phyloP scores from a whole-genome alignment of 192 early-diverging fungal genomes.

The Backusella sp. region DNA sequence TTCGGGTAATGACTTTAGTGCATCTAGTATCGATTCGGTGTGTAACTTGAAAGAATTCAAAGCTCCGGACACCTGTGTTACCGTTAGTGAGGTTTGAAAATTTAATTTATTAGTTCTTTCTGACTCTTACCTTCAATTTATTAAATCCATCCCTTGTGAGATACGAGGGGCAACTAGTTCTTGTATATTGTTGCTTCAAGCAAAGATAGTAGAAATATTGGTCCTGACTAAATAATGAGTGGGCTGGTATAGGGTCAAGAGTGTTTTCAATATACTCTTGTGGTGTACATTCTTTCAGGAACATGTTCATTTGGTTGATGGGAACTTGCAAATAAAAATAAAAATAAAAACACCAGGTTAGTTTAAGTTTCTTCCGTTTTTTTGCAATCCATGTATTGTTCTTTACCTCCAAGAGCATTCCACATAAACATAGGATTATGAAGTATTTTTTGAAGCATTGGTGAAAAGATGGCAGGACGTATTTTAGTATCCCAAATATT shows the following conservation, averaged over 20 bases:
- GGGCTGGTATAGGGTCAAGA: constrained; percentile 69
- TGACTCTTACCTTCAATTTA: constrained; percentile 40
- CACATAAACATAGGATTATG: constrained; percentile 83
- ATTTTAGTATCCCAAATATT: constrained; percentile 65
- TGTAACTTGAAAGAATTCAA: constrained; percentile 73
- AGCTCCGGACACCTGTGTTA: constrained; percentile 17
- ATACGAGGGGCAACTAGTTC: constrained; percentile 69
- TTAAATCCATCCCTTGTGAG: constrained; percentile 70
- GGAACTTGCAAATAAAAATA: constrained; percentile 53
- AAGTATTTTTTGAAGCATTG: constrained; percentile 60
- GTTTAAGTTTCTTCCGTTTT: neutral
- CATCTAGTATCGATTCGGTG: constrained; percentile 77
- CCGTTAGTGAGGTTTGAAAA: constrained; percentile 7
- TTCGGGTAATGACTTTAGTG: constrained; percentile 54
- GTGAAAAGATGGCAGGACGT: constrained; percentile 60
- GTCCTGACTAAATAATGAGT: constrained; percentile 60
- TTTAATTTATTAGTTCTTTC: neutral
- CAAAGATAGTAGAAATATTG: constrained; percentile 89
- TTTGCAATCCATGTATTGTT: neutral
- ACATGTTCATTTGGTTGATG: constrained; percentile 83
- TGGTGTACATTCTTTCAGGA: constrained; percentile 74
- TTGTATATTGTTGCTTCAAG: constrained; percentile 70
- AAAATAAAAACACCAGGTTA: neutral
- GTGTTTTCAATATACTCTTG: constrained; percentile 81
- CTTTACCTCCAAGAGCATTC: constrained; percentile 67